A percentile compares a stretch with the other conserved stretches of the same genome.
Conservation (phyloP, 805 yeast species). For the Saccharomycopsis fibuligera region DNA sequence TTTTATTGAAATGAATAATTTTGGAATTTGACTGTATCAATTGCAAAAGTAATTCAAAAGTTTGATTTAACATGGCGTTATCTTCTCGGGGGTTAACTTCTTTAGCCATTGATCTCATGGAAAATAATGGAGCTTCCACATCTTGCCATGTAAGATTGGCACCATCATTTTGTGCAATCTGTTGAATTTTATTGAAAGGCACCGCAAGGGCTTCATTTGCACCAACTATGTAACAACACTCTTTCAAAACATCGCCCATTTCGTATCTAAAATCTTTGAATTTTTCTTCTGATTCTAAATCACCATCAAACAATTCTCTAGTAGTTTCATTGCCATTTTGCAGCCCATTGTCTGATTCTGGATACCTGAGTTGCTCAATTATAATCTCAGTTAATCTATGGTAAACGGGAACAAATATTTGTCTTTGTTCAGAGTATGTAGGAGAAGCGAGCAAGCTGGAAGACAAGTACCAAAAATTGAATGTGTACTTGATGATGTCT, state of each 20-base stretch:
- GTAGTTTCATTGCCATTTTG: too few species aligned
- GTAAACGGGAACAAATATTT: conserved; percentile 48
- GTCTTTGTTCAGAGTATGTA: conserved; percentile 27
- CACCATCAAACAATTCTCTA: conserved; percentile 50
- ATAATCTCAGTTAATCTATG: conserved; percentile 53
- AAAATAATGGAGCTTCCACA: conserved; percentile 83
- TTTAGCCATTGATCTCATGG: conserved; percentile 90
- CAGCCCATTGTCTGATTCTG: conserved; percentile 30
- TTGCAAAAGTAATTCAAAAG: conserved; percentile 45
- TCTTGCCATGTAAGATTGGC: conserved; percentile 62
- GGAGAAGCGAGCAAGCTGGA: conserved; percentile 49
- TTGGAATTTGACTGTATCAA: conserved; percentile 64
- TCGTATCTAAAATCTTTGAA: conserved; percentile 92
- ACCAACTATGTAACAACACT: conserved; percentile 89
- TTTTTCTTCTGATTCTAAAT: conserved; percentile 81
- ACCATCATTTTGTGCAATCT: conserved; percentile 21
- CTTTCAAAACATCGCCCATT: conserved; percentile 96
- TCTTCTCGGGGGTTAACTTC: conserved; percentile 65
- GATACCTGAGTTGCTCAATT: conserved; percentile 69
- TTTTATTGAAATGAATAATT: conserved; percentile 33
- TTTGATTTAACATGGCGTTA: conserved; percentile 60
- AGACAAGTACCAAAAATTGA: conserved; percentile 84
- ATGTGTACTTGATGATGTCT: conserved; percentile 84
- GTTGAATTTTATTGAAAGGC: conserved; percentile 36
- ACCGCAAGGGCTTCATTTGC: conserved; percentile 59